Percentiles rank a stretch among this genome's conserved stretches.
phyloP scores from a whole-genome alignment of 371 early-diverging fungal species.

The Funneliformis caledonium region DNA sequence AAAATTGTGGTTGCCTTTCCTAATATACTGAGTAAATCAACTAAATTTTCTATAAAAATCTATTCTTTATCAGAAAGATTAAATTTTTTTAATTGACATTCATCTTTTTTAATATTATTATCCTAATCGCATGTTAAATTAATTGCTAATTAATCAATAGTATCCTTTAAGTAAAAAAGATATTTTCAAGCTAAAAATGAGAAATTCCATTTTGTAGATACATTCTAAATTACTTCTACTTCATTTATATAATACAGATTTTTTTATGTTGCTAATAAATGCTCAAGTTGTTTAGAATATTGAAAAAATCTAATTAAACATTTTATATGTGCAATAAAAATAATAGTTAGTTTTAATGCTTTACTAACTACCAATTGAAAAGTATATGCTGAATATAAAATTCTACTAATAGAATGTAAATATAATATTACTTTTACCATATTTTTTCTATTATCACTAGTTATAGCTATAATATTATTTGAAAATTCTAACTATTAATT shows the following conservation, averaged over 20 bases:
- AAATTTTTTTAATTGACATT: background rate
- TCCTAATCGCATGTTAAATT: background rate
- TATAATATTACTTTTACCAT: no score
- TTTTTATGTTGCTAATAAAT: background rate
- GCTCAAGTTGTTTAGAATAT: background rate
- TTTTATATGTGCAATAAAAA: no score
- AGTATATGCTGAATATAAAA: no score
- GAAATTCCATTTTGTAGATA: background rate
- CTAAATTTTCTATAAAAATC: background rate
- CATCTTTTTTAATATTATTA: background rate
- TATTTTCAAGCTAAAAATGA: background rate
- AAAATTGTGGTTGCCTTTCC: background rate
- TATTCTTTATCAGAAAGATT: background rate
- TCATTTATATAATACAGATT: background rate
- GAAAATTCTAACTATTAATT: background rate
- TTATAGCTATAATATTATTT: background rate
- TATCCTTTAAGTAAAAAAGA: background rate
- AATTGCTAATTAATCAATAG: background rate
- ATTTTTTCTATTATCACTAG: no score
- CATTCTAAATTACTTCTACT: background rate
- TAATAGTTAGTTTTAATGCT: no score
- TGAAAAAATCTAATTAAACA: background rate
- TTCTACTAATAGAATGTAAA: no score
- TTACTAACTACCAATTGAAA: no score
- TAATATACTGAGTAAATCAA: background rate